These are phyloP conservation scores for Penicillium hesseltinei DNA, from an alignment of 2,329 filamentous ascomycete species.

Conservation along the genomic window DNA sequence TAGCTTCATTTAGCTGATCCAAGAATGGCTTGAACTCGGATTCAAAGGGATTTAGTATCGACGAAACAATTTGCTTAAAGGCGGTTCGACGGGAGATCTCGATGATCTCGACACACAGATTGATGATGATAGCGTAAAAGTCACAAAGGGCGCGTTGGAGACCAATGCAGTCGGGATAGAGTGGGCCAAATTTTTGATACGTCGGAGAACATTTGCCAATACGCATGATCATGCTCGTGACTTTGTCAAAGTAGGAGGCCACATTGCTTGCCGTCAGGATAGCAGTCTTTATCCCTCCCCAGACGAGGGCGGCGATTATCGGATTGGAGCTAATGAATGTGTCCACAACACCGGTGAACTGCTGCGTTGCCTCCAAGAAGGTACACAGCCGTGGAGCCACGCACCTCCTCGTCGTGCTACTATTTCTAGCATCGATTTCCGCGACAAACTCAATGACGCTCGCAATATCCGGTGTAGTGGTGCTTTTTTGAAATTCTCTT, in stretches of 20 bases:
- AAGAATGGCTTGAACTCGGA: slow-evolving; percentile 1
- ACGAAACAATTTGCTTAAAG: neutral
- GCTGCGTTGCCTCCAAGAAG: slow-evolving; percentile 20
- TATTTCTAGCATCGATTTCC: slow-evolving; percentile 17
- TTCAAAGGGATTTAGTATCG: neutral
- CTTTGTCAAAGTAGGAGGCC: slow-evolving; percentile 7
- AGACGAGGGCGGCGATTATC: slow-evolving; percentile 5
- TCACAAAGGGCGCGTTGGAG: neutral
- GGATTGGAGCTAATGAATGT: slow-evolving; percentile 21
- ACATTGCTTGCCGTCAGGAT: slow-evolving; percentile 6
- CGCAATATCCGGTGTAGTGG: neutral
- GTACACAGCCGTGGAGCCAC: slow-evolving; percentile 20
- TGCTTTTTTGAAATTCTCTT: neutral
- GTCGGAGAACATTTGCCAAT: slow-evolving; percentile 19
- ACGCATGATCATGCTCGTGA: slow-evolving; percentile 15
- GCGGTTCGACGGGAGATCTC: neutral
- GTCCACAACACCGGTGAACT: slow-evolving; percentile 20
- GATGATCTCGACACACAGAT: neutral
- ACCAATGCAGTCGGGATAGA: slow-evolving; percentile 11
- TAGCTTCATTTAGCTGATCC: neutral
- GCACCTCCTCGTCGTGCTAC: slow-evolving; percentile 12
- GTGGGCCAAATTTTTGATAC: slow-evolving; percentile 17
- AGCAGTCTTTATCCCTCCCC: slow-evolving; percentile 5
- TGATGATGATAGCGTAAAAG: neutral
- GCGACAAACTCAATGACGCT: slow-evolving; percentile 12